Conservation (phyloP, 495 filamentous ascomycete species). For the Penicillium desertorum region DNA sequence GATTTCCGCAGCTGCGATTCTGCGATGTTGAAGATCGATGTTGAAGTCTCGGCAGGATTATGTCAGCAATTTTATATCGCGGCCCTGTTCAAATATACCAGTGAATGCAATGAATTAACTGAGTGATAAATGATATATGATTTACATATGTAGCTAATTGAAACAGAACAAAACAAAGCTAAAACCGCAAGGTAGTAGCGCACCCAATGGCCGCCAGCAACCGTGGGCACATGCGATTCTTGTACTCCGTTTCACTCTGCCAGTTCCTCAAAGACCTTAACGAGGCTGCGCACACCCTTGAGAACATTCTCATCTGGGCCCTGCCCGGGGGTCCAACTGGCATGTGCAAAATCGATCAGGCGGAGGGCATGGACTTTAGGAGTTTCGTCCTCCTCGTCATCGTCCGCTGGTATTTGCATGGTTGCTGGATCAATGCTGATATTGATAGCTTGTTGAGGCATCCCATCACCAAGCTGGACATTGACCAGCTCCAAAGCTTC, state of each 20-base stretch:
- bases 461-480: constrained; percentile 31
- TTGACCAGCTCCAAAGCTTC: constrained; percentile 38
- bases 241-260: constrained; percentile 29
- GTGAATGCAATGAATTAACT: constrained; percentile 6
- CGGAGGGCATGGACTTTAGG: constrained; percentile 79
- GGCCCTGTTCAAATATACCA: not conserved
- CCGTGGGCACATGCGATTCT: constrained; percentile 15
- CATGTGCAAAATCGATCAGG: constrained; percentile 97
- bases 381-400: constrained; percentile 64
- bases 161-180: not conserved
- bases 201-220: constrained; percentile 33
- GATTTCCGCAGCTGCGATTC: constrained; percentile 14
- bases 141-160: not conserved
- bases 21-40: constrained; percentile 26
- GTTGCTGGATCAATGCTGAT: constrained; percentile 42
- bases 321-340: constrained; percentile 77
- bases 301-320: constrained; percentile 88
- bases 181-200: not conserved
- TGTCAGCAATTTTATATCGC: constrained; percentile 17
- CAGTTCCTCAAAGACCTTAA: constrained; percentile 67
- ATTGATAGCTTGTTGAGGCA: constrained; percentile 38
- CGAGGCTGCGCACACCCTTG: constrained; percentile 69
- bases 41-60: constrained; percentile 16
- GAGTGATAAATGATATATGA: not conserved
- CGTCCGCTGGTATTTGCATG: constrained; percentile 40